Conservation (phyloP, 371 early-diverging fungal species). For the Rhizomucor pusillus region DNA sequence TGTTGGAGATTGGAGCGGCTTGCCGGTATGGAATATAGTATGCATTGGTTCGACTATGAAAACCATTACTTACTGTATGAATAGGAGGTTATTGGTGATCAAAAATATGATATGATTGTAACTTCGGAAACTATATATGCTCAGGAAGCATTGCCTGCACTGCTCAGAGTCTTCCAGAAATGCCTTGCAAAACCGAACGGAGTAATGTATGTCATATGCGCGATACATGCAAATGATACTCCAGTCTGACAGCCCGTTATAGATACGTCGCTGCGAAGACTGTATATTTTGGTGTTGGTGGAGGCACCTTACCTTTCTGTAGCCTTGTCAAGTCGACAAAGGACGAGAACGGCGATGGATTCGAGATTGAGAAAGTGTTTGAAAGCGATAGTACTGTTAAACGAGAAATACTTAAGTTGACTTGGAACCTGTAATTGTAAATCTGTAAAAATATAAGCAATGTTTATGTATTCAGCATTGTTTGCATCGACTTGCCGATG, state of each 20-base stretch:
- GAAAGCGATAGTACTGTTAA: constrained; percentile 68
- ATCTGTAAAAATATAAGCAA: background rate
- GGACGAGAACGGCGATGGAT: constrained; percentile 55
- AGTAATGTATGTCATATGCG: constrained; percentile 61
- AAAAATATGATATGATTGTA: constrained; percentile 78
- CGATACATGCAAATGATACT: background rate
- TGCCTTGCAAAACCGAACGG: constrained; percentile 62
- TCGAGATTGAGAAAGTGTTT: constrained; percentile 59
- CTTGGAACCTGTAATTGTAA: constrained; percentile 41
- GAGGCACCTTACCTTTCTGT: constrained; percentile 72
- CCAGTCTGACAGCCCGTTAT: background rate
- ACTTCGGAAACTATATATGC: constrained; percentile 95
- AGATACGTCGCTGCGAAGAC: constrained; percentile 91
- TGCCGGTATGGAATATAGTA: constrained; percentile 29
- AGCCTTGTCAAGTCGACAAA: constrained; percentile 32
- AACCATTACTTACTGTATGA: background rate
- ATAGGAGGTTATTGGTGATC: constrained; percentile 6
- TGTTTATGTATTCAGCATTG: too few species aligned
- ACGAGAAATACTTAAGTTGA: constrained; percentile 77
- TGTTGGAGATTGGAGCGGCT: constrained; percentile 72
- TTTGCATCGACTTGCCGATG: too few species aligned
- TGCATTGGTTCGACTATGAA: background rate
- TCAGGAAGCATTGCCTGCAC: constrained; percentile 56
- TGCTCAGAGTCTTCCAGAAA: constrained; percentile 65
- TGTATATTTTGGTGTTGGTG: constrained; percentile 90